Percentiles rank a stretch among this genome's conserved stretches.
Evolutionary conservation across 2,329 filamentous ascomycete genomes (phyloP).

Genomic region (Chrysoporthe cubensis): DNA sequence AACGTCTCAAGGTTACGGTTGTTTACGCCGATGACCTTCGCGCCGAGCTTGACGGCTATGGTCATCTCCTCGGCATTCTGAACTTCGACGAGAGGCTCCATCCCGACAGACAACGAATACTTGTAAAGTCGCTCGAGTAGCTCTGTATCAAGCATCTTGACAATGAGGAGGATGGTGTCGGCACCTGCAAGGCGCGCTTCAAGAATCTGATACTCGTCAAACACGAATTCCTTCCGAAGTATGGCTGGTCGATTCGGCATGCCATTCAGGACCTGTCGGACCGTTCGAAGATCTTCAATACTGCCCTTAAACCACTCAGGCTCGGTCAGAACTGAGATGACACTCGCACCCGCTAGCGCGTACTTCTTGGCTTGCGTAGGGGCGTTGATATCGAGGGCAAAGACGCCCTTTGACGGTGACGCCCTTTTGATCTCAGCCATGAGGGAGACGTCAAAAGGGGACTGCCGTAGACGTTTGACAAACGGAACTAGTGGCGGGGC

Average conservation of each 20-base stretch:
- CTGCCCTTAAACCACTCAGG: constrained; percentile 99
- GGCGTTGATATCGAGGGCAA: constrained; percentile 84
- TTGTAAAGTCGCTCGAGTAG: constrained; percentile 78
- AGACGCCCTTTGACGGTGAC: constrained; percentile 94
- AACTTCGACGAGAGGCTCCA: constrained; percentile 97
- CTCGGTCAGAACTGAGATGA: constrained; percentile 97
- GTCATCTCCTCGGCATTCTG: constrained; percentile 94
- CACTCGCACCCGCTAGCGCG: constrained; percentile 89
- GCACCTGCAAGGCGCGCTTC: constrained; percentile 92
- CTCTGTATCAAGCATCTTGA: constrained; percentile 90
- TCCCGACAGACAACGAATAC: constrained; percentile 87
- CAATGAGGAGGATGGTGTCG: constrained; percentile 92
- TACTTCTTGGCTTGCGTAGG: constrained; percentile 90
- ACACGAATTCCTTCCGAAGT: constrained; percentile 94
- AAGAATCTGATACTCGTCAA: constrained; percentile 97
- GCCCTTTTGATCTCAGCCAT: constrained; percentile 98
- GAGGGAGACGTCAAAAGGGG: constrained; percentile 84
- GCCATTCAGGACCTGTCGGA: constrained; percentile 84
- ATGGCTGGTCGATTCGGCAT: constrained; percentile 93
- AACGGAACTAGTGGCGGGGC: constrained; percentile 85
- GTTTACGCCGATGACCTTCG: constrained; percentile 95
- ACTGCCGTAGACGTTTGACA: constrained; percentile 75
- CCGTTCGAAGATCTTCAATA: constrained; percentile 87
- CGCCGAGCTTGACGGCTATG: constrained; percentile 80
- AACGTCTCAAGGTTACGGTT: constrained; percentile 97